Percentiles rank a stretch among this genome's conserved stretches.
phyloP scores from a whole-genome alignment of 768 basidiomycete species.

The Cantharellus cinnabarinus region DNA sequence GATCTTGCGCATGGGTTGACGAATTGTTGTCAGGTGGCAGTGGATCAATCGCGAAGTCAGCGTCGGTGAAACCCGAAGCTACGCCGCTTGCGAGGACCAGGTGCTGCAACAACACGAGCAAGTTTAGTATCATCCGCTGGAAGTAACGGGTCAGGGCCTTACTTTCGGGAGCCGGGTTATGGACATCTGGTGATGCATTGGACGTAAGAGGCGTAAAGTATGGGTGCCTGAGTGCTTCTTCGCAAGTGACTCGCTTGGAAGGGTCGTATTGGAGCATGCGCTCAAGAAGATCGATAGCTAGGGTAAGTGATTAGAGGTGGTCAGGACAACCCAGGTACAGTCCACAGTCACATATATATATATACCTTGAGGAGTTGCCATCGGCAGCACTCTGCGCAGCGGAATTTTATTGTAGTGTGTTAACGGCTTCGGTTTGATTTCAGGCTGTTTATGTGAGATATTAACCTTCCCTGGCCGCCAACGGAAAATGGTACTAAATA shows the following conservation, averaged over 20 bases:
- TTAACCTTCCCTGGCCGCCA: background rate
- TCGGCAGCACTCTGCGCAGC: conserved; percentile 61
- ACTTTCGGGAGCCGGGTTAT: too few relatives aligned
- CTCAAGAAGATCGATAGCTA: conserved; percentile 84
- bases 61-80: too few relatives aligned
- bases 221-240: conserved; percentile 76
- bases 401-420: conserved; percentile 64
- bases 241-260: conserved; percentile 71
- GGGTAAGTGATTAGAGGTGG: background rate
- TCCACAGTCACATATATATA: background rate
- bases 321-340: background rate
- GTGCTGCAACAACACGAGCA: too few relatives aligned
- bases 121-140: too few relatives aligned
- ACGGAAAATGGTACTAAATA: conserved; percentile 8
- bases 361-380: conserved; percentile 65
- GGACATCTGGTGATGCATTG: too few relatives aligned
- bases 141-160: too few relatives aligned
- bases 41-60: too few relatives aligned
- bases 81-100: too few relatives aligned
- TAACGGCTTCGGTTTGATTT: conserved; percentile 51
- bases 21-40: too few relatives aligned
- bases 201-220: conserved; percentile 34
- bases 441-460: conserved; percentile 1
- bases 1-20: too few relatives aligned
- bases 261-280: conserved; percentile 92